These are phyloP conservation scores for Sinapis alba DNA, from an alignment of 441 rosid genomes.

Conservation along the genomic window DNA sequence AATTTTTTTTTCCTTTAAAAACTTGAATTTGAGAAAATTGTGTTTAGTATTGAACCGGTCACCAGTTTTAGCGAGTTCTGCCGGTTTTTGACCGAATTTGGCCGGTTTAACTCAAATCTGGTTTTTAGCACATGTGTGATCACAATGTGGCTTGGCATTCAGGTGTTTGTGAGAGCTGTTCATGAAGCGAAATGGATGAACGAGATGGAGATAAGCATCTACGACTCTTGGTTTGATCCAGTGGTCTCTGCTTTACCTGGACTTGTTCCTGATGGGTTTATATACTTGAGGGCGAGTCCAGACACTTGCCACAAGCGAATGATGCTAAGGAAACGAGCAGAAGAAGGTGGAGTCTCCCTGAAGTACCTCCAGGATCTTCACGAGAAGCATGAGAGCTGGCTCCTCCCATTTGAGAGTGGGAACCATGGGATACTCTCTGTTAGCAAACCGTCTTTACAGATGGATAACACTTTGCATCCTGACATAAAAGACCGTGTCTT, in stretches of 20 bases:
- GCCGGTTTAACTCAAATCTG: too few relatives aligned
- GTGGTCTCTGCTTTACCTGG: constrained; percentile 95
- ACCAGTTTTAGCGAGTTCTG: not conserved
- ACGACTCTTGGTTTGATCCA: constrained; percentile 98
- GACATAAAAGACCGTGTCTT: constrained; percentile 83
- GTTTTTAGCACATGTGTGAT: not conserved
- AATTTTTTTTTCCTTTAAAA: too few relatives aligned
- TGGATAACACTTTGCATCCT: constrained; percentile 72
- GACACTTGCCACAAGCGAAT: constrained; percentile 94
- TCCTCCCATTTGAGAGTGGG: constrained; percentile 83
- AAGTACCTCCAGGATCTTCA: constrained; percentile 85
- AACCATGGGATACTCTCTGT: constrained; percentile 77
- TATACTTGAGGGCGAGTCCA: constrained; percentile 94
- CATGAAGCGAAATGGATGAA: constrained; percentile 99
- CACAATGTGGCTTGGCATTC: constrained; percentile 13
- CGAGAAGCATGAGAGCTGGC: constrained; percentile 99
- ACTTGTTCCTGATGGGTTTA: constrained; percentile 91
- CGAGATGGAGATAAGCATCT: constrained; percentile 98
- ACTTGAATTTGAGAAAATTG: too few relatives aligned
- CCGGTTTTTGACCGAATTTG: too few relatives aligned
- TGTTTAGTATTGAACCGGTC: too few relatives aligned
- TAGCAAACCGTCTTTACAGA: constrained; percentile 50
- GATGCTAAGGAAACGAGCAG: constrained; percentile 81
- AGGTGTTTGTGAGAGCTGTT: constrained; percentile 98
- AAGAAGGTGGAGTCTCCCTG: constrained; percentile 88